phyloP scores from a whole-genome alignment of 352 stramenopile genomes.

The Pythium aphanidermatum region DNA sequence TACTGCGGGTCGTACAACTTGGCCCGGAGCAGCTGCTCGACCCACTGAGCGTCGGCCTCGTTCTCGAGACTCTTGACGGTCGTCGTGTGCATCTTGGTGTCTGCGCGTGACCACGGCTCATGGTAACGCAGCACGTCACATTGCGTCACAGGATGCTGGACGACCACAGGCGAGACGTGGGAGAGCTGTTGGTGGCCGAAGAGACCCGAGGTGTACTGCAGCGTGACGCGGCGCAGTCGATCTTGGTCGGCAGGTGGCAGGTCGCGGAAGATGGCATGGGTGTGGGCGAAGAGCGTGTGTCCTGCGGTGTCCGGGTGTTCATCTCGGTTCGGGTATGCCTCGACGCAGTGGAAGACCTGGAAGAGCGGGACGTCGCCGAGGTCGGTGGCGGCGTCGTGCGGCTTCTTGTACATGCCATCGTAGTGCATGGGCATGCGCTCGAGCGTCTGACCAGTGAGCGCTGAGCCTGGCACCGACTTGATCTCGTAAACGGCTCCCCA shows the following conservation, averaged over 20 bases:
- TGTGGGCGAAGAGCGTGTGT: background rate
- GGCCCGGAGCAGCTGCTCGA: too few species aligned
- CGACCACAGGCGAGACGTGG: background rate
- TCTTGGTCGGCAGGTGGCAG: background rate
- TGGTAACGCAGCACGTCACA: too few species aligned
- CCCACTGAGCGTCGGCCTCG: too few species aligned
- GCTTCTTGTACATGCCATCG: slow-evolving; percentile 11
- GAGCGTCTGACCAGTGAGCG: background rate
- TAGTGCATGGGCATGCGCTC: slow-evolving; percentile 10
- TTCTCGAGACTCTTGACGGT: too few species aligned
- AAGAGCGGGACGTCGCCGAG: slow-evolving; percentile 10
- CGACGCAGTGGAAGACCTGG: slow-evolving; percentile 12
- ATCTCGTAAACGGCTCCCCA: slow-evolving; percentile 5
- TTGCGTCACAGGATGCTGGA: background rate
- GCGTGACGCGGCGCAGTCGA: background rate
- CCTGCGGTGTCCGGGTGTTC: background rate
- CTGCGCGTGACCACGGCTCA: too few species aligned
- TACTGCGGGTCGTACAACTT: too few species aligned
- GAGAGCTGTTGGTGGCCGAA: background rate
- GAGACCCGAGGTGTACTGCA: background rate
- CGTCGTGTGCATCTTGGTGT: too few species aligned
- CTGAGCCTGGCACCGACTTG: background rate
- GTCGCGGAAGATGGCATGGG: background rate
- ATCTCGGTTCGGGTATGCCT: slow-evolving; percentile 3
- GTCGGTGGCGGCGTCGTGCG: background rate